These are phyloP conservation scores for Pseudocercospora vitis DNA, from an alignment of 2,329 filamentous ascomycete genomes.

Conservation along the genomic window DNA sequence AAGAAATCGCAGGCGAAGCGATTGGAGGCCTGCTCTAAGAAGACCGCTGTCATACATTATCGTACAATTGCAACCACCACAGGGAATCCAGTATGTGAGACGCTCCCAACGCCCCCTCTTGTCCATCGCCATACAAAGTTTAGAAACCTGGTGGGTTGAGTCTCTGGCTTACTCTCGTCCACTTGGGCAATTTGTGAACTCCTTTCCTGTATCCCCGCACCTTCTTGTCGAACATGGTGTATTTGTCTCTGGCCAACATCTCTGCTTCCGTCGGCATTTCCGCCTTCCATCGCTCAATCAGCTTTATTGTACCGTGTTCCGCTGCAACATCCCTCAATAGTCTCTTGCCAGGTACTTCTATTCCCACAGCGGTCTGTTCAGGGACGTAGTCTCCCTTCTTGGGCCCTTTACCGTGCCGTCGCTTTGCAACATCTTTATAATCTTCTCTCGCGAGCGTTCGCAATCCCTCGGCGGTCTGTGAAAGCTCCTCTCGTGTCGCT, in stretches of 20 bases:
- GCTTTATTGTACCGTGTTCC: slow-evolving; percentile 62
- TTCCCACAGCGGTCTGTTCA: slow-evolving; percentile 14
- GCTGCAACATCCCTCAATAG: slow-evolving; percentile 32
- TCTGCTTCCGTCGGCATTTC: slow-evolving; percentile 96
- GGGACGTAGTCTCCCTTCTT: slow-evolving; percentile 33
- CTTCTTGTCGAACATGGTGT: slow-evolving; percentile 96
- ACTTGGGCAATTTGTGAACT: slow-evolving; percentile 77
- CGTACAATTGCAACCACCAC: no score
- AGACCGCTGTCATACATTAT: no score
- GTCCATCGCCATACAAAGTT: no score
- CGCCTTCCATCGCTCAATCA: slow-evolving; percentile 84
- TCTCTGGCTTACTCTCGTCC: slow-evolving; percentile 92
- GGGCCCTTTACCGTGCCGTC: slow-evolving; percentile 37
- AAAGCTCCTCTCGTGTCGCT: slow-evolving; percentile 32
- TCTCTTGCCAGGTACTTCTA: slow-evolving; percentile 17
- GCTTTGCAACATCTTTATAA: slow-evolving; percentile 18
- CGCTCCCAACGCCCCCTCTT: background rate
- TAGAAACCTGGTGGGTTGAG: slow-evolving; percentile 94
- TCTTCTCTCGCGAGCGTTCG: slow-evolving; percentile 28
- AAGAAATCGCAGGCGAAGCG: no score
- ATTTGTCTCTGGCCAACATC: slow-evolving; percentile 96
- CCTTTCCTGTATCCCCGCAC: slow-evolving; percentile 94
- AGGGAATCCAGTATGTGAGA: no score
- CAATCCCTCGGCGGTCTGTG: slow-evolving; percentile 36
- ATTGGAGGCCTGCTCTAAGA: no score